Conservation (phyloP, 1,284 basidiomycete genomes). For the Chalciporus sp. region DNA sequence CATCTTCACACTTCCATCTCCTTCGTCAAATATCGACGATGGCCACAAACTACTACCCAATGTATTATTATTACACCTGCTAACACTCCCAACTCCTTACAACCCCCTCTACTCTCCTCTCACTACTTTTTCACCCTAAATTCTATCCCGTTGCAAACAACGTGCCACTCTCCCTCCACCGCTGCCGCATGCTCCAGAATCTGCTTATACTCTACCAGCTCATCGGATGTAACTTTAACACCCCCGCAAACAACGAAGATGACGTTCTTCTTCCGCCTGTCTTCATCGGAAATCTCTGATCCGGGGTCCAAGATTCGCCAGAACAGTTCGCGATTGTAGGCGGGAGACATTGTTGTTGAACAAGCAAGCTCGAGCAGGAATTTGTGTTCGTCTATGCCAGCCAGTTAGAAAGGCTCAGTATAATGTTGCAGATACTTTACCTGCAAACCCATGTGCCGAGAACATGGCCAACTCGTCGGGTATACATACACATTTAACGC, state of each 20-base stretch:
- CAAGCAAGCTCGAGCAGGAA: slow-evolving; percentile 73
- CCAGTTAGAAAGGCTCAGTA: slow-evolving; percentile 9
- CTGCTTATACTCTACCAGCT: slow-evolving; percentile 49
- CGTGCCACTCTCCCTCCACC: slow-evolving; percentile 36
- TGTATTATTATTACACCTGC: neutral
- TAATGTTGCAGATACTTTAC: slow-evolving; percentile 35
- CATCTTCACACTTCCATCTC: neutral
- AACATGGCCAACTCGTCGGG: slow-evolving; percentile 73
- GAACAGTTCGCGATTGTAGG: slow-evolving; percentile 61
- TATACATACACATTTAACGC: slow-evolving; percentile 57
- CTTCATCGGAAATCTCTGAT: slow-evolving; percentile 42
- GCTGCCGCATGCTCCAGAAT: slow-evolving; percentile 40
- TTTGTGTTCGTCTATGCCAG: slow-evolving; percentile 67
- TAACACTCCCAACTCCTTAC: neutral
- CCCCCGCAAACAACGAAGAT: slow-evolving; percentile 35
- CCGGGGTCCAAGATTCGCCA: slow-evolving; percentile 38
- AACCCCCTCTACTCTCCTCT: neutral
- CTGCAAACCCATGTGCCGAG: slow-evolving; percentile 53
- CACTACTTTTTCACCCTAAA: slow-evolving; percentile 32
- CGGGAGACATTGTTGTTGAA: slow-evolving; percentile 63
- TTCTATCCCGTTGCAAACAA: slow-evolving; percentile 42
- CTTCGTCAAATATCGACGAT: neutral
- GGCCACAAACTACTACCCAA: neutral
- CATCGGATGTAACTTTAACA: slow-evolving; percentile 59
- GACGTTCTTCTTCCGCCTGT: slow-evolving; percentile 27